phyloP scores from a whole-genome alignment of 371 early-diverging fungal species.

The Zopfochytrium polystomum region DNA sequence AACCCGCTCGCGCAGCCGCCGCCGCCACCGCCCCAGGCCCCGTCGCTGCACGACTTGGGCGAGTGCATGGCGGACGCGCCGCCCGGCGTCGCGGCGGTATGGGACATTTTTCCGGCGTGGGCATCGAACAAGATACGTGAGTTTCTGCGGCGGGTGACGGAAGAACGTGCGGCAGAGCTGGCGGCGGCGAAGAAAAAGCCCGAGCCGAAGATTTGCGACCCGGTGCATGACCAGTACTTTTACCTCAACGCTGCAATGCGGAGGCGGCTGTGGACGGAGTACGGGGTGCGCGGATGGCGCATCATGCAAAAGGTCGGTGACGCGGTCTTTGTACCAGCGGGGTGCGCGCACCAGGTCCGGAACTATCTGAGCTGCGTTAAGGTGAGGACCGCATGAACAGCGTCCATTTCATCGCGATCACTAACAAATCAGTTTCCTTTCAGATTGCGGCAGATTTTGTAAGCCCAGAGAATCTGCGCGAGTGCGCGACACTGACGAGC shows the following conservation, averaged over 20 bases:
- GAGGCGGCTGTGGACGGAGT: constrained; percentile 32
- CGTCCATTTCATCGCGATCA: neutral
- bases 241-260: constrained; percentile 54
- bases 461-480: constrained; percentile 60
- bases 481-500: constrained; percentile 44
- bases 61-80: constrained; percentile 1
- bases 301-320: constrained; percentile 65
- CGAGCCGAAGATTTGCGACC: constrained; percentile 38
- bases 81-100: constrained; percentile 51
- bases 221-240: constrained; percentile 61
- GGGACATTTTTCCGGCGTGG: constrained; percentile 64
- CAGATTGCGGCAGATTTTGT: constrained; percentile 64
- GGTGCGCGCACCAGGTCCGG: constrained; percentile 71
- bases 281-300: constrained; percentile 50
- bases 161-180: constrained; percentile 6
- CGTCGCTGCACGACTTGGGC: constrained; percentile 6
- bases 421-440: neutral
- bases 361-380: constrained; percentile 63
- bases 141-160: constrained; percentile 52
- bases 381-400: constrained; percentile 30
- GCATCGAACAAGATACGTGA: constrained; percentile 43
- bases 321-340: constrained; percentile 74
- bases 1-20: neutral
- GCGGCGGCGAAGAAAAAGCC: constrained; percentile 1
- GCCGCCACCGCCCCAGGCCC: neutral